phyloP scores from a whole-genome alignment of 2,329 filamentous ascomycete genomes.

The Alternaria alternata region DNA sequence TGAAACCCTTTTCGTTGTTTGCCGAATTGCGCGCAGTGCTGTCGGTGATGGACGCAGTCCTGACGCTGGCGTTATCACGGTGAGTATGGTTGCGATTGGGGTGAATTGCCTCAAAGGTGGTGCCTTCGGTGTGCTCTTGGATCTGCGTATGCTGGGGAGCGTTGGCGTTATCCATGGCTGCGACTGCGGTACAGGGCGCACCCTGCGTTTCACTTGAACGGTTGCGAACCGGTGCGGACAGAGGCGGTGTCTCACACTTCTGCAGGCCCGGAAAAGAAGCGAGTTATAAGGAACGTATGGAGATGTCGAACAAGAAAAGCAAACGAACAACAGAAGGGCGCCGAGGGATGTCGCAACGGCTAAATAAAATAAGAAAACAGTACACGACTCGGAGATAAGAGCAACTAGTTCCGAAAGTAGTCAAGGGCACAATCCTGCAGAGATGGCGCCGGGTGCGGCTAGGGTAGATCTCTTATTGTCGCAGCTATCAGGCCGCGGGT shows the following conservation, averaged over 20 bases:
- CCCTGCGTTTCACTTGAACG: constrained; percentile 16
- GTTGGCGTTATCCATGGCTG: constrained; percentile 38
- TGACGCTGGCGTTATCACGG: constrained; percentile 29
- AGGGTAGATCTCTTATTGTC: not conserved
- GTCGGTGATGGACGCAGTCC: constrained; percentile 33
- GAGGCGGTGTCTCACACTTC: constrained; percentile 14
- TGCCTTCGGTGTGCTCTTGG: constrained; percentile 31
- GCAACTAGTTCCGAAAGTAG: constrained; percentile 15
- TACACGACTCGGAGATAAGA: constrained; percentile 23
- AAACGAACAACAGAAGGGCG: constrained; percentile 2
- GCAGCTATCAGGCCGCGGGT: constrained; percentile 1
- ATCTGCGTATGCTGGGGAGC: constrained; percentile 27
- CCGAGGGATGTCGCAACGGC: constrained; percentile 12
- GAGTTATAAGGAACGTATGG: constrained; percentile 25
- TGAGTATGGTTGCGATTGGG: constrained; percentile 24
- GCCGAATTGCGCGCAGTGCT: constrained; percentile 32
- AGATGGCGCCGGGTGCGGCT: constrained; percentile 17
- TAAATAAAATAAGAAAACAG: constrained; percentile 21
- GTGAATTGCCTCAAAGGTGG: constrained; percentile 44
- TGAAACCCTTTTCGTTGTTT: constrained; percentile 29
- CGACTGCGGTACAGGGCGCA: constrained; percentile 25
- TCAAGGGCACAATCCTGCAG: constrained; percentile 16
- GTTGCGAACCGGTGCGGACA: not conserved
- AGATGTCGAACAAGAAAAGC: constrained; percentile 7
- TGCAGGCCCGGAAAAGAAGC: constrained; percentile 14